A percentile compares a stretch with the other conserved stretches of the same genome.
These are phyloP conservation scores for Albophoma yamanashiensis DNA, from an alignment of 2,329 filamentous ascomycete genomes.

Conservation along the genomic window DNA sequence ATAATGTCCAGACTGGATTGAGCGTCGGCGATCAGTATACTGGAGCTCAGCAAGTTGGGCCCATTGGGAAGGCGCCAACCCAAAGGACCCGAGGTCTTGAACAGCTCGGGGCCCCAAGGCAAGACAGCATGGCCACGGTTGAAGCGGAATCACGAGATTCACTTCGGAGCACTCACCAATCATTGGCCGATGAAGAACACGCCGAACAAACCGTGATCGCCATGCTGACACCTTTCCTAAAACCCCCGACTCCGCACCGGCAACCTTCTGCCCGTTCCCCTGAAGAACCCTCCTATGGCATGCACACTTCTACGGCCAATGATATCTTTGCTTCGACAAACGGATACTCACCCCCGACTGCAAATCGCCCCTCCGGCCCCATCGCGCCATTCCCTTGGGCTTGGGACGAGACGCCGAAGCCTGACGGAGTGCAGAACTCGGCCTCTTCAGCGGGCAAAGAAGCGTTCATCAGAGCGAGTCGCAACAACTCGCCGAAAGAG, in stretches of 20 bases:
- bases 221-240: constrained; percentile 38
- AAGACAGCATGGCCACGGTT: background rate
- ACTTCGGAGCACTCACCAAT: background rate
- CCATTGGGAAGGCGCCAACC: background rate
- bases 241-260: constrained; percentile 31
- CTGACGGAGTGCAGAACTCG: constrained; percentile 12
- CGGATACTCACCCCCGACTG: constrained; percentile 18
- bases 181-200: constrained; percentile 12
- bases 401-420: constrained; percentile 31
- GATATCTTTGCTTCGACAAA: constrained; percentile 35
- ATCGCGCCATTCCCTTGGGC: constrained; percentile 37
- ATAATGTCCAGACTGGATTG: background rate
- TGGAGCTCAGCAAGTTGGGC: background rate
- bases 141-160: background rate
- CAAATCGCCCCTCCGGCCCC: constrained; percentile 17
- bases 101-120: background rate
- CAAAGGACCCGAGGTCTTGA: background rate
- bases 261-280: constrained; percentile 18
- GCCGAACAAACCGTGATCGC: constrained; percentile 30
- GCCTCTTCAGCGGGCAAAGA: constrained; percentile 10
- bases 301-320: constrained; percentile 40
- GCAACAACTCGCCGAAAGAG: constrained; percentile 11
- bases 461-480: constrained; percentile 16
- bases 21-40: background rate
- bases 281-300: constrained; percentile 40